These are phyloP conservation scores for Euphrasia arctica DNA, from an alignment of 305 asterid species.

Conservation along the genomic window DNA sequence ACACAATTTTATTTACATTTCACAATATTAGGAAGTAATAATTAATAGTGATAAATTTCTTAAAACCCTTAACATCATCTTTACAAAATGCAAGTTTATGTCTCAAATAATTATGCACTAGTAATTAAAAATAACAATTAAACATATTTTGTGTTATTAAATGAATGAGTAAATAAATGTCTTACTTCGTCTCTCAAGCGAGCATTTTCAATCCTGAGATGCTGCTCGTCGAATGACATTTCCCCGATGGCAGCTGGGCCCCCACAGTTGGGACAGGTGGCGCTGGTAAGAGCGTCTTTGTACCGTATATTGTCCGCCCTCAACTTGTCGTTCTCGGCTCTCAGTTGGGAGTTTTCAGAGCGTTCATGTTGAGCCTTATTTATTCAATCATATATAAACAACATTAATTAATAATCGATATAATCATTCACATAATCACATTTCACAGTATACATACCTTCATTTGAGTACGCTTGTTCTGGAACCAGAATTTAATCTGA, in stretches of 20 bases:
- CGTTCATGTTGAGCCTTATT: conserved; percentile 39
- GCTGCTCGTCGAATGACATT: conserved; percentile 82
- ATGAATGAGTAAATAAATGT: background rate
- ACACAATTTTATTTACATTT: too few species aligned
- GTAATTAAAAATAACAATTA: too few species aligned
- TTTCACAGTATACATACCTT: conserved; percentile 31
- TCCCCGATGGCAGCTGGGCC: conserved; percentile 74
- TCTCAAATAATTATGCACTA: too few species aligned
- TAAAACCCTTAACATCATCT: too few species aligned
- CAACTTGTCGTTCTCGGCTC: conserved; percentile 60
- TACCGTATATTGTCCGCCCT: conserved; percentile 61
- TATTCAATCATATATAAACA: background rate
- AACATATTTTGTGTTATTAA: background rate
- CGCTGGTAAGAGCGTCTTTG: conserved; percentile 59
- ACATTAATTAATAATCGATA: background rate
- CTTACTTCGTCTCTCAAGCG: conserved; percentile 68
- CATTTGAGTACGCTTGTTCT: conserved; percentile 58
- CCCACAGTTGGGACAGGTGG: conserved; percentile 69
- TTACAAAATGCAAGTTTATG: too few species aligned
- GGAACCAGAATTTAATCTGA: conserved; percentile 61
- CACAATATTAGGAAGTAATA: too few species aligned
- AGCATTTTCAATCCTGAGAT: conserved; percentile 65
- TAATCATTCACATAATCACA: background rate
- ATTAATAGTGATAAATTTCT: too few species aligned
- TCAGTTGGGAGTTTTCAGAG: conserved; percentile 40